Percentiles rank a stretch among this genome's conserved stretches.
Conservation (phyloP, 768 basidiomycete species). For the Gloeopeniophorella convolvens region DNA sequence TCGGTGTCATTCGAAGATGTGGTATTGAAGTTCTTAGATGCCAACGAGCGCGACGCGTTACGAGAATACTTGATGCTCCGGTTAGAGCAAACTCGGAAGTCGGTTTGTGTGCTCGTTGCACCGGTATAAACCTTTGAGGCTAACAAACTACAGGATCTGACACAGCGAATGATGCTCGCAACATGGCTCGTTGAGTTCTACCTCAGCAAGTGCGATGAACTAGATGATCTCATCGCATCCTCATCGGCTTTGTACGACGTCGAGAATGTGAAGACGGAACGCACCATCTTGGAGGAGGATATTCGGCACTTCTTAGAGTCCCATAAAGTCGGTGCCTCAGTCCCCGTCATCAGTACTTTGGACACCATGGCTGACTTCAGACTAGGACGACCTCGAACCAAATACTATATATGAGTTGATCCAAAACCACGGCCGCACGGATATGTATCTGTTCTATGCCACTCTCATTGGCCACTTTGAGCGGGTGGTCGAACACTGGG, state of each 20-base stretch:
- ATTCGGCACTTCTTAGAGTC: conserved; percentile 88
- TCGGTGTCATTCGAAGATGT: conserved; percentile 90
- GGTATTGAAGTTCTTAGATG: conserved; percentile 82
- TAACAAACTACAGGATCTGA: conserved; percentile 56
- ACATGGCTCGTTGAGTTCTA: conserved; percentile 99
- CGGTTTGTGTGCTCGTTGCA: conserved; percentile 59
- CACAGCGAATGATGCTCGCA: conserved; percentile 95
- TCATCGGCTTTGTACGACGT: conserved; percentile 76
- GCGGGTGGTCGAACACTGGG: conserved; percentile 86
- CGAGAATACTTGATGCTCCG: conserved; percentile 85
- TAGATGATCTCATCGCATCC: conserved; percentile 90
- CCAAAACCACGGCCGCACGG: conserved; percentile 85
- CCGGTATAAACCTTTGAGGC: too few species aligned
- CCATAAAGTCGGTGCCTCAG: conserved; percentile 61
- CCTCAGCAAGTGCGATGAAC: conserved; percentile 90
- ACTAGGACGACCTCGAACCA: conserved; percentile 74
- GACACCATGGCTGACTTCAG: neutral
- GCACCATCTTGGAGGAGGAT: conserved; percentile 84
- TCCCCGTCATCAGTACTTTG: neutral
- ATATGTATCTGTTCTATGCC: conserved; percentile 89
- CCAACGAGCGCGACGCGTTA: conserved; percentile 82
- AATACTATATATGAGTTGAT: conserved; percentile 89
- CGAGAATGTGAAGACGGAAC: conserved; percentile 77
- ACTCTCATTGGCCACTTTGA: conserved; percentile 72
- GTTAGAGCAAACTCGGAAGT: conserved; percentile 78